Evolutionary conservation across 129 eudicot species (phyloP).

Genomic region (Lactuca sativa): DNA sequence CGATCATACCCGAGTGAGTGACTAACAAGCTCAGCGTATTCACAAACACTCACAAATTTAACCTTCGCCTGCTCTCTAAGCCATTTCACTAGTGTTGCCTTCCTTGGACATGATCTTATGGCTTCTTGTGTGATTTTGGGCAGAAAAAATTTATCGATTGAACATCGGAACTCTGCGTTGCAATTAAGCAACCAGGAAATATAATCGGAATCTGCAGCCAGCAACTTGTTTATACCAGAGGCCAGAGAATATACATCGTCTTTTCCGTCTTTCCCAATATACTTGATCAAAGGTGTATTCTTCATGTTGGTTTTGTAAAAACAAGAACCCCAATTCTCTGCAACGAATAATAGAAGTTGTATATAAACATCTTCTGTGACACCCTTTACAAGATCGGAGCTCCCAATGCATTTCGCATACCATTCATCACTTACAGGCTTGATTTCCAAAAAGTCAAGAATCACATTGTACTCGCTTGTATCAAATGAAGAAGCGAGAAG

Average conservation of each 20-base stretch:
- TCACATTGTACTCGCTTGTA: constrained; percentile 18
- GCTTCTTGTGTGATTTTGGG: constrained; percentile 42
- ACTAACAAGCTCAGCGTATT: constrained; percentile 34
- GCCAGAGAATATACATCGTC: constrained; percentile 27
- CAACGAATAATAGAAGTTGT: constrained; percentile 46
- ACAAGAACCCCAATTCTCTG: constrained; percentile 40
- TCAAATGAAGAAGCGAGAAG: constrained; percentile 48
- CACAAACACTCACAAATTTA: constrained; percentile 21
- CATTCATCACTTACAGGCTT: constrained; percentile 38
- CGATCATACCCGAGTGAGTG: constrained; percentile 17
- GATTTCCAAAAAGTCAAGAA: constrained; percentile 41
- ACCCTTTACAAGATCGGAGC: constrained; percentile 46
- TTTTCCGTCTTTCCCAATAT: constrained; percentile 28
- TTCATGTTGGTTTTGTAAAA: constrained; percentile 39
- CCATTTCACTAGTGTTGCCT: constrained; percentile 37
- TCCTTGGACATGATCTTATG: constrained; percentile 4
- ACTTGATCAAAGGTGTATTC: constrained; percentile 42
- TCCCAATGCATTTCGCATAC: constrained; percentile 54
- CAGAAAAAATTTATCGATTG: constrained; percentile 21
- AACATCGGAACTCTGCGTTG: constrained; percentile 36
- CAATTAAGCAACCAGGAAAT: constrained; percentile 47
- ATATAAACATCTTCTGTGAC: constrained; percentile 42
- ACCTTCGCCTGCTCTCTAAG: constrained; percentile 34
- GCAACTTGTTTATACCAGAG: constrained; percentile 20
- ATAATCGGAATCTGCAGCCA: constrained; percentile 15